These are phyloP conservation scores for Liriodendron chinense DNA, from an alignment of 164 flowering plant species.

Conservation along the genomic window DNA sequence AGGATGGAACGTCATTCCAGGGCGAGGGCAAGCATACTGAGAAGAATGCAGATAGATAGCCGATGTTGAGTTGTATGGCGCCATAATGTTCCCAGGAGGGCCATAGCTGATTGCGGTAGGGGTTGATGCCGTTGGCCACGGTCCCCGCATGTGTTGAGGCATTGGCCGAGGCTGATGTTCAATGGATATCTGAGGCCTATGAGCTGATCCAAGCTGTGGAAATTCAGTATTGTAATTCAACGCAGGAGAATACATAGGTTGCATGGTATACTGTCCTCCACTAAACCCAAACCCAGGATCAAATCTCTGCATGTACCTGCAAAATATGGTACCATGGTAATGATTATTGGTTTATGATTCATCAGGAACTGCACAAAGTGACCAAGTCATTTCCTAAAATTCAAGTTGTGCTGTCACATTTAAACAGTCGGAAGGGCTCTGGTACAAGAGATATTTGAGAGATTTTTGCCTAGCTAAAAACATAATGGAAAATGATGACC, in stretches of 20 bases:
- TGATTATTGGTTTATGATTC: no score
- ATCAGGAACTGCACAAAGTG: no score
- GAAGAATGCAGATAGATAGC: slow-evolving; percentile 73
- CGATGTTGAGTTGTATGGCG: slow-evolving; percentile 61
- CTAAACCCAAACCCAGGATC: slow-evolving; percentile 98
- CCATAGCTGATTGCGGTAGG: slow-evolving; percentile 67
- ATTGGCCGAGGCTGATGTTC: slow-evolving; percentile 70
- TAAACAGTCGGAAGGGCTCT: no score
- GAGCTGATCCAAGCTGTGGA: slow-evolving; percentile 88
- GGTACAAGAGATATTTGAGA: no score
- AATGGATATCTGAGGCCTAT: slow-evolving; percentile 67
- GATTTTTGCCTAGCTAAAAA: no score
- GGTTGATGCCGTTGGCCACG: slow-evolving; percentile 58
- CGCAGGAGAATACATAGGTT: slow-evolving; percentile 88
- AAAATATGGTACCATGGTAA: neutral
- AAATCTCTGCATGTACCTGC: slow-evolving; percentile 91
- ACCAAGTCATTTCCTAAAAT: no score
- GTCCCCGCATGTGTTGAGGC: slow-evolving; percentile 68
- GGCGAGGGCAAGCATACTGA: slow-evolving; percentile 73
- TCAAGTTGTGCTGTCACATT: no score
- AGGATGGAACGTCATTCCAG: slow-evolving; percentile 77
- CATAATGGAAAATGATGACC: no score
- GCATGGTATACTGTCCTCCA: slow-evolving; percentile 76
- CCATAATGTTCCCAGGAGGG: slow-evolving; percentile 72
- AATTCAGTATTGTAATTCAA: slow-evolving; percentile 92